Evolutionary conservation across 805 yeast genomes (phyloP).

Genomic region (Candida awuae): DNA sequence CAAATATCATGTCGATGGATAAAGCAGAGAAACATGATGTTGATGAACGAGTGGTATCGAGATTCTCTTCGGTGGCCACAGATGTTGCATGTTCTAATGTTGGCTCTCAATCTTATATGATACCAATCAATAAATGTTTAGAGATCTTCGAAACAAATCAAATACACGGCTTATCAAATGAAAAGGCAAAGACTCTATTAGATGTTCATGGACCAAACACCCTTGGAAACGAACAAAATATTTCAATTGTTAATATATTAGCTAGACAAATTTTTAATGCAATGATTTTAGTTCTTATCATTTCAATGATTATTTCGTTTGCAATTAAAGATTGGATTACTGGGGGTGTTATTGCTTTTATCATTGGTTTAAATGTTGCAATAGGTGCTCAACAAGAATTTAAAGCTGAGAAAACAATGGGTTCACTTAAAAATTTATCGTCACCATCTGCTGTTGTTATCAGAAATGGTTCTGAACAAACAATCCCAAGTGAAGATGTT

Average conservation of each 20-base stretch:
- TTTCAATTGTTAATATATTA: constrained; percentile 46
- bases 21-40: constrained; percentile 10
- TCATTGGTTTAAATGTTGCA: constrained; percentile 51
- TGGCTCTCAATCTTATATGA: constrained; percentile 18
- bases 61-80: constrained; percentile 5
- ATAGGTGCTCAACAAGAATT: constrained; percentile 67
- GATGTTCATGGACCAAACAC: constrained; percentile 47
- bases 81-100: constrained; percentile 4
- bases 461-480: constrained; percentile 48
- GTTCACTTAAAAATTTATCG: constrained; percentile 54
- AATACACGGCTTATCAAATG: constrained; percentile 39
- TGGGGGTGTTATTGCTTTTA: constrained; percentile 72
- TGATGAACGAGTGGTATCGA: constrained; percentile 8
- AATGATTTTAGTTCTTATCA: constrained; percentile 65
- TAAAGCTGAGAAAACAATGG: constrained; percentile 75
- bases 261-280: constrained; percentile 69
- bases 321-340: constrained; percentile 74
- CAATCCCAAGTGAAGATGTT: constrained; percentile 53
- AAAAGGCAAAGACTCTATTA: constrained; percentile 26
- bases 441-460: constrained; percentile 65
- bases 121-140: constrained; percentile 15
- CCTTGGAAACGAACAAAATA: constrained; percentile 51
- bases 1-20: constrained; percentile 2
- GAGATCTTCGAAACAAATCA: constrained; percentile 30
- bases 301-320: constrained; percentile 61